Evolutionary conservation across 2,329 filamentous ascomycete genomes (phyloP).

Genomic region (Penicillium carneum): DNA sequence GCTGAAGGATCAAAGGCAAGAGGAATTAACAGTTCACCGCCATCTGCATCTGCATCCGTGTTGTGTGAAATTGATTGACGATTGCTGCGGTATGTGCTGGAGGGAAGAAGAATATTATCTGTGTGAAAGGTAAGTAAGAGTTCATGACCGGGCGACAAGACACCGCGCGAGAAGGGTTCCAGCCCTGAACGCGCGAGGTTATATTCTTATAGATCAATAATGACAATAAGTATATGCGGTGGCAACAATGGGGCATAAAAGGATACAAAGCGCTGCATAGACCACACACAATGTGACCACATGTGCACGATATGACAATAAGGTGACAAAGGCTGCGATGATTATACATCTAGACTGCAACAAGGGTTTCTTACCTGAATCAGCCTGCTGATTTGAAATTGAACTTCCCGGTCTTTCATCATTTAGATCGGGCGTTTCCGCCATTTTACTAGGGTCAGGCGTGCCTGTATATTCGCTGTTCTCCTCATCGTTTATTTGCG

Average conservation of each 20-base stretch:
- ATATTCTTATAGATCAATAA: not conserved
- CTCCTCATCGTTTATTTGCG: slow-evolving; percentile 66
- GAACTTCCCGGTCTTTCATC: slow-evolving; percentile 35
- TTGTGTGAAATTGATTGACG: slow-evolving; percentile 72
- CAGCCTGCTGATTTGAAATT: slow-evolving; percentile 36
- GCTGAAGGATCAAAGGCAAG: slow-evolving; percentile 74
- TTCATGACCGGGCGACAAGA: not conserved
- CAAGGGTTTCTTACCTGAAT: slow-evolving; percentile 42
- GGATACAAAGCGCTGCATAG: not conserved
- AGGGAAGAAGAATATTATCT: slow-evolving; percentile 73
- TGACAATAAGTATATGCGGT: not conserved
- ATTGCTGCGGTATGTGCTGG: slow-evolving; percentile 78
- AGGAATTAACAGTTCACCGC: slow-evolving; percentile 76
- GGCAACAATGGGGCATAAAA: not conserved
- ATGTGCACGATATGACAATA: not conserved
- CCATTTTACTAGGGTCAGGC: slow-evolving; percentile 39
- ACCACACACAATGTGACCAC: not conserved
- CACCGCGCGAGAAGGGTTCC: no score
- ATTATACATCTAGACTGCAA: not conserved
- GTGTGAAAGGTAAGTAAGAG: slow-evolving; percentile 11
- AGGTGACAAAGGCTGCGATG: not conserved
- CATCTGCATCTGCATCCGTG: slow-evolving; percentile 62
- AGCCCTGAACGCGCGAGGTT: not conserved
- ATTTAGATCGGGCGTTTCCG: slow-evolving; percentile 28
- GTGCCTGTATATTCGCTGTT: slow-evolving; percentile 69